These are phyloP conservation scores for Yarrowia bubula DNA, from an alignment of 805 yeast species.

Conservation along the genomic window DNA sequence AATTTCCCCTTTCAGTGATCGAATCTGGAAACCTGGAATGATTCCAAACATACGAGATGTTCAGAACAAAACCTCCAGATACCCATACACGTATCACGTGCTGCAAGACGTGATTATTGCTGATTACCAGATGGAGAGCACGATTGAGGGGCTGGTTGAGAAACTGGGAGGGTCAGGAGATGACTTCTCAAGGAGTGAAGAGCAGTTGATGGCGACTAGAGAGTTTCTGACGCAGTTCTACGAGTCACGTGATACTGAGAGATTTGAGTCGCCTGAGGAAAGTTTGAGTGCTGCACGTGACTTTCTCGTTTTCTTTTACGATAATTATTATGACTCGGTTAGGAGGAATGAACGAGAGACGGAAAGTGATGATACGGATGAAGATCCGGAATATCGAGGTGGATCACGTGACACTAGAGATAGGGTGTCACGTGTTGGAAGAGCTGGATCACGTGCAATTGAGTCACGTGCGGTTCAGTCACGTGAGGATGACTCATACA, in stretches of 20 bases:
- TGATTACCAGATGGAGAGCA: slow-evolving; percentile 19
- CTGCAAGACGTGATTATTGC: slow-evolving; percentile 17
- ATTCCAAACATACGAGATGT: slow-evolving; percentile 12
- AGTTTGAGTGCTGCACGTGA: not conserved
- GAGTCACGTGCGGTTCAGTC: too few species aligned
- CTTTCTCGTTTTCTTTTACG: slow-evolving; percentile 3
- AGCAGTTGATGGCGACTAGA: not conserved
- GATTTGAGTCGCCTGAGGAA: not conserved
- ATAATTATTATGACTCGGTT: not conserved
- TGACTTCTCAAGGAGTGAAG: not conserved
- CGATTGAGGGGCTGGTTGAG: slow-evolving; percentile 12
- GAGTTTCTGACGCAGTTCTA: slow-evolving; percentile 3
- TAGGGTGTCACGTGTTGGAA: too few species aligned
- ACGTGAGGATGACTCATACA: not conserved
- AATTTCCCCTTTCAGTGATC: not conserved
- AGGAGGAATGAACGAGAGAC: not conserved
- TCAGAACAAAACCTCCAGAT: not conserved
- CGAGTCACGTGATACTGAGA: not conserved
- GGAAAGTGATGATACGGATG: not conserved
- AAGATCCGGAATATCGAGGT: not conserved
- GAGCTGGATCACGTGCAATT: too few species aligned
- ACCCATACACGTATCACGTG: slow-evolving; percentile 11
- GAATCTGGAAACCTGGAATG: slow-evolving; percentile 1
- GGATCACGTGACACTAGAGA: too few species aligned
- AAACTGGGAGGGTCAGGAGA: not conserved